These are phyloP conservation scores for Pecoramyces ruminantium DNA, from an alignment of 192 early-diverging fungal genomes.

Conservation along the genomic window DNA sequence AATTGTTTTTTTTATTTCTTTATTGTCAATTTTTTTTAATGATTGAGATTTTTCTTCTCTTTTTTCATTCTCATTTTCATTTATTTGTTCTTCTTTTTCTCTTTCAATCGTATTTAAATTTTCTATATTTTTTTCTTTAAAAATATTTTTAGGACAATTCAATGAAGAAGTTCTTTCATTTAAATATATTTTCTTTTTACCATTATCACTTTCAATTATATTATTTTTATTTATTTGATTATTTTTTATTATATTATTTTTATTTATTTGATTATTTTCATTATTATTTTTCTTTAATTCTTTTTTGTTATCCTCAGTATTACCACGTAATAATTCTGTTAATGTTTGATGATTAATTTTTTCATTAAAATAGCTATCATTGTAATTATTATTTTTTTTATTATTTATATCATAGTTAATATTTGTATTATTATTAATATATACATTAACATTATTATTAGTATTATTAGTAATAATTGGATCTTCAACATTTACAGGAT, in stretches of 20 bases:
- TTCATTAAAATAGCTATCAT: background rate
- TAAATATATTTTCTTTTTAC: background rate
- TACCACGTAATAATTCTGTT: background rate
- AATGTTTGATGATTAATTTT: background rate
- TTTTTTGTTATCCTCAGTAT: background rate
- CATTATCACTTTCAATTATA: background rate
- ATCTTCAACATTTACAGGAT: too few relatives aligned
- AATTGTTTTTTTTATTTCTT: background rate
- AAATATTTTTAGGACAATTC: background rate
- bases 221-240: too few relatives aligned
- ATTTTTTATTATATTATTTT: too few relatives aligned
- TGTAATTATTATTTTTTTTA: background rate
- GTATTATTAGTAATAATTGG: too few relatives aligned
- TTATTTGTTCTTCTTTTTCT: too few relatives aligned
- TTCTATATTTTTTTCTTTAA: too few relatives aligned
- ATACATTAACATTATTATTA: background rate
- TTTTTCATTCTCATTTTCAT: too few relatives aligned
- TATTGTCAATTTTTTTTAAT: too few relatives aligned
- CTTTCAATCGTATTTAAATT: too few relatives aligned
- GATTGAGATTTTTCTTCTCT: too few relatives aligned
- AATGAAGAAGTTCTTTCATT: background rate
- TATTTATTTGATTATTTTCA: too few relatives aligned
- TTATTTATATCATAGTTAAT: background rate
- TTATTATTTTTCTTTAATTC: background rate
- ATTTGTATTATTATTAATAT: background rate